A percentile compares a stretch with the other conserved stretches of the same genome.
phyloP scores from a whole-genome alignment of 2,329 filamentous ascomycete genomes.

The Xylariales sp. region DNA sequence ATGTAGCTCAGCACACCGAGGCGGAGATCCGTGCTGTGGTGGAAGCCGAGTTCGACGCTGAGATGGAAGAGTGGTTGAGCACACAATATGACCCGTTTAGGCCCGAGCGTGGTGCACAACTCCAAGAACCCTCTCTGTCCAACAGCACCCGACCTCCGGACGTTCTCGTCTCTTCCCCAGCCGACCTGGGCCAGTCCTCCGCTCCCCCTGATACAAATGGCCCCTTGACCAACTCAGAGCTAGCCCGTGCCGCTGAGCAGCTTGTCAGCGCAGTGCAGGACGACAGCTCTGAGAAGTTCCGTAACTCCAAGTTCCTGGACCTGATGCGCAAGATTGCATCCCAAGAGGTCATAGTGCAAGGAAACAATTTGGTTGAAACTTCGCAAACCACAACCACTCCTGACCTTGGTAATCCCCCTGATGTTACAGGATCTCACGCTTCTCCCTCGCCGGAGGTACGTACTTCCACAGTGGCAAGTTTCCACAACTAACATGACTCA shows the following conservation, averaged over 20 bases:
- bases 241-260: conserved; percentile 66
- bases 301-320: conserved; percentile 69
- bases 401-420: background rate
- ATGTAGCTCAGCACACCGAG: background rate
- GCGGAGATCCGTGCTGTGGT: background rate
- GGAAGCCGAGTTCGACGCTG: conserved; percentile 12
- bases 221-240: conserved; percentile 53
- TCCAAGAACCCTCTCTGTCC: too few species aligned
- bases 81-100: too few species aligned
- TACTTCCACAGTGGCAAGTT: too few species aligned
- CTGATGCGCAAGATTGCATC: conserved; percentile 74
- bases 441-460: too few species aligned
- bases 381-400: background rate
- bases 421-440: background rate
- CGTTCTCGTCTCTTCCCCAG: too few species aligned
- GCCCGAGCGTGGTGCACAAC: too few species aligned
- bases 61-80: background rate
- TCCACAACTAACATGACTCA: too few species aligned
- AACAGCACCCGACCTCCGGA: too few species aligned
- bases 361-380: conserved; percentile 57
- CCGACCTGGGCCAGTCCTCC: too few species aligned
- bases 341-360: conserved; percentile 66
- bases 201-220: too few species aligned
- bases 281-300: conserved; percentile 70
- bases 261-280: conserved; percentile 64